These are phyloP conservation scores for Ormosia emarginata DNA, from an alignment of 306 rosid genomes.

Conservation along the genomic window DNA sequence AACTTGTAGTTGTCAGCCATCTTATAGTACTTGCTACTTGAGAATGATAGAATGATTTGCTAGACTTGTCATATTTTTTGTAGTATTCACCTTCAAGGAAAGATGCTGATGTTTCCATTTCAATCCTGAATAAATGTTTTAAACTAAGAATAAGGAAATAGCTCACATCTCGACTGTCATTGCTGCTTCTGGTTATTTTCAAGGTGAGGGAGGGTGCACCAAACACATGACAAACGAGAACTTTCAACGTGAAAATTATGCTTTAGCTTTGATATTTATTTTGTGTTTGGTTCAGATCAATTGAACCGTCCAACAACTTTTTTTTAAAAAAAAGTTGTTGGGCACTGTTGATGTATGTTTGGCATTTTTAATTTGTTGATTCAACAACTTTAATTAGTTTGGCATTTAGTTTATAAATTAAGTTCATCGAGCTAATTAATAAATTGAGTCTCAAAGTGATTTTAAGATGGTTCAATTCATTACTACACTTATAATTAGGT, in stretches of 20 bases:
- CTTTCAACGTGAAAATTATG: neutral
- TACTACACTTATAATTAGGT: no score
- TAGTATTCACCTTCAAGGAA: constrained; percentile 85
- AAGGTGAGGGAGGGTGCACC: neutral
- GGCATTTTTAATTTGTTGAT: no score
- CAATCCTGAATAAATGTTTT: constrained; percentile 52
- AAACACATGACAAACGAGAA: neutral
- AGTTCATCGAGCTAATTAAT: no score
- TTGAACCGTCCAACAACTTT: no score
- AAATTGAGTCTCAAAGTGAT: no score
- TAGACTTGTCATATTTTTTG: constrained; percentile 69
- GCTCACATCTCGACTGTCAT: neutral
- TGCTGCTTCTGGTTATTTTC: neutral
- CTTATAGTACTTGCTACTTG: constrained; percentile 90
- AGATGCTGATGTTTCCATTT: constrained; percentile 52
- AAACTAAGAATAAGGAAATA: constrained; percentile 12
- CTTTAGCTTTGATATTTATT: neutral
- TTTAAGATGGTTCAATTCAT: no score
- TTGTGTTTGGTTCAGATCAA: no score
- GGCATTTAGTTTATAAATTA: no score
- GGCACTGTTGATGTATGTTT: no score
- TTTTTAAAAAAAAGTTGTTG: no score
- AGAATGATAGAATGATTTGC: constrained; percentile 91
- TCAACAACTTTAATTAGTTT: no score
- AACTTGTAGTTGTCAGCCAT: constrained; percentile 70